Base-by-base conservation (phyloP, 2,329 filamentous ascomycete species). In the Aureobasidium namibiae region DNA sequence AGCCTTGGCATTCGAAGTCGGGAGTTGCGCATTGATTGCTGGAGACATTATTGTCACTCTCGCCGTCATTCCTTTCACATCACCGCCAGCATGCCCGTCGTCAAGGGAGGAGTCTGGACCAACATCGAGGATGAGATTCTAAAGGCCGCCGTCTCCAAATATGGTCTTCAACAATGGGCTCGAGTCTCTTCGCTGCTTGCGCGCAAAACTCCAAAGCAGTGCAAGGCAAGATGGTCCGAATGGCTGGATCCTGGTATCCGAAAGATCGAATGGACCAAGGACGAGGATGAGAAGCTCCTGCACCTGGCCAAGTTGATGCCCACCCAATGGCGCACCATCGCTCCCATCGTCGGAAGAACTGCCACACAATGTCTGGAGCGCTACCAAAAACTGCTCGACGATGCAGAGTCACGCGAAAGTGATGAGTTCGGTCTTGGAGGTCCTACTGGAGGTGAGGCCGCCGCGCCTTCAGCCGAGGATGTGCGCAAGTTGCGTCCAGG, bases 301-400 rank as follows among this genome's bases (percentile, higher is more conserved):
- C 94, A 97, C 70, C 81, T 99, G 69, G 94, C 94, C 63, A 99
- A 97, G 82, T 81, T 99, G 76, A 96, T 99, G 87, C 94, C 94
- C 60, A 97, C 92, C 29, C 94, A 99, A 82, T 99, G 94, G 94
- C 88, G 94, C 69, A 97, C 94, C 49, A 97, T 99, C 70, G 92
- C 94, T 60, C 92, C 94, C 59, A 92, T 97, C 66, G 92, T 99
- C 67, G 94, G 94, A 65, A 85, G 94, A 69, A 97, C 94, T 45
- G 94, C 94, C 49, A 97, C 94, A 64, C 94, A 97, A 76, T 99
- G 94, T 70, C 82, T 97, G 63, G 94, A 97, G 76, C 87, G 94
- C 61, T 99, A 99, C 73, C 92, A 97, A 74, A 95, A 92, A 73
- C 82, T 99, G 56, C 81, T 99, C 53, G 94, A 99, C 70, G 94